Evolutionary conservation across 176 grass and related monocot species (phyloP), one percentile per base, ranked within the genome.

Genomic region (Paspalum notatum): DNA sequence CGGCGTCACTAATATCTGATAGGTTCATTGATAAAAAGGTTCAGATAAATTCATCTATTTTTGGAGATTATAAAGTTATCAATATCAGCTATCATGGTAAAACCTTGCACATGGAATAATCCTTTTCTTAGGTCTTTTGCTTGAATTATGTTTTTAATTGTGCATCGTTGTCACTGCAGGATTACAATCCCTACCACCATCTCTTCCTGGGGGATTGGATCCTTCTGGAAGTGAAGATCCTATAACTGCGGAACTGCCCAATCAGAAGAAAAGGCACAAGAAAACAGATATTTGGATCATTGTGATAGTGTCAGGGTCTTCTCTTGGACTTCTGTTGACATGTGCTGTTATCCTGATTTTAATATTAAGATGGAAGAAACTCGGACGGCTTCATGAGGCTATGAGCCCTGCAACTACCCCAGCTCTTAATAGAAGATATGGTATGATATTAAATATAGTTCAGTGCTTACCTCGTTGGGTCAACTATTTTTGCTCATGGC

Each of bases 71-170:
- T 65, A 64, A 85, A 88, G 90, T 99, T 66, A 70, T 91, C 72
- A 84, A 90, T 66, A 84, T 95, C 78, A 83, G 81, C 69, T 99
- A 99, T 84, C 90, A 93, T 90, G 96, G 92, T 99, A 91, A 77
- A 57, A 80, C 20, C 67, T 16, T 61, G 27, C 79, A 52, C 66
- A 71, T 60, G 40, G 49, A 71, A 16, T 72, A 78, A 65, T 49
- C 76, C 51, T 26, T 26, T 64, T 63, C 45, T 74, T 60, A 77
- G 4, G 18, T 22, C 72, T 20, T 63, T 48, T 59, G 9, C 55
- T 68, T 60, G n/a, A 58, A 46, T 66, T 59, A 50, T 86, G 38
- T 78, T 72, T 54, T 7, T 68, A 49, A 18, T 21, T 21, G 26
- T 60, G 13, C 56, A 66, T 72, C 59, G 13, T 89, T 76, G 21